These are phyloP conservation scores for Mycena sanguinolenta DNA, from an alignment of 768 basidiomycete genomes.

Conservation along the genomic window DNA sequence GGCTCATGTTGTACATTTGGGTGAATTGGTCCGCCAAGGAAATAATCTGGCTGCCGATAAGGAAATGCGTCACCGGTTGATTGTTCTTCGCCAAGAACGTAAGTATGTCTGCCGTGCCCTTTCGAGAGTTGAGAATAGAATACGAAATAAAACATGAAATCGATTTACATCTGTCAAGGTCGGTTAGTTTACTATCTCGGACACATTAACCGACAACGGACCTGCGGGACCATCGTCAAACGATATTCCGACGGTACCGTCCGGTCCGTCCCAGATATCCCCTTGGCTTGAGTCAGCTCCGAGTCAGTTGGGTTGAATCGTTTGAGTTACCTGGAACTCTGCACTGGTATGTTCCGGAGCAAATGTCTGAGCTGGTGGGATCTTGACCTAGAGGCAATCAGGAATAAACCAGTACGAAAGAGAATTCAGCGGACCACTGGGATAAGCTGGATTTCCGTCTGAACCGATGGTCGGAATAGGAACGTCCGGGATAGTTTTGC, in stretches of 20 bases:
- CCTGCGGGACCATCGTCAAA: conserved; percentile 87
- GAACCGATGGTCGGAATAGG: conserved; percentile 49
- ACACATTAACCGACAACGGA: too few relatives aligned
- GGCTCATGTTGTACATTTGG: conserved; percentile 54
- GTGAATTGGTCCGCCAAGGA: conserved; percentile 21
- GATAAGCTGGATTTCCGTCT: conserved; percentile 5
- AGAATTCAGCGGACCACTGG: not conserved
- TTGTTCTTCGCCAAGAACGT: conserved; percentile 75
- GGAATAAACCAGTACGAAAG: not conserved
- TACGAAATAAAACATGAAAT: not conserved
- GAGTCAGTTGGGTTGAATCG: too few relatives aligned
- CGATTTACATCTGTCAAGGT: too few relatives aligned
- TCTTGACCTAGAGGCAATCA: conserved; percentile 30
- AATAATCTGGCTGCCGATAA: conserved; percentile 72
- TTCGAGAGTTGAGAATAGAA: not conserved
- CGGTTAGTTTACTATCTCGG: too few relatives aligned
- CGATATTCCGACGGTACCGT: conserved; percentile 71
- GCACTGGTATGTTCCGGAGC: conserved; percentile 85
- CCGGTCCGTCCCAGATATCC: conserved; percentile 84
- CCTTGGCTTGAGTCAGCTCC: conserved; percentile 44
- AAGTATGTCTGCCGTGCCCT: conserved; percentile 66
- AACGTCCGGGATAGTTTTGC: conserved; percentile 82
- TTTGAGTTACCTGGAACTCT: conserved; percentile 38
- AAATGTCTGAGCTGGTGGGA: conserved; percentile 66
- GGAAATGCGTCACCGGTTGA: conserved; percentile 86